Base-by-base conservation (phyloP, 345 rosid genomes). In the Zanthoxylum bungeanum region DNA sequence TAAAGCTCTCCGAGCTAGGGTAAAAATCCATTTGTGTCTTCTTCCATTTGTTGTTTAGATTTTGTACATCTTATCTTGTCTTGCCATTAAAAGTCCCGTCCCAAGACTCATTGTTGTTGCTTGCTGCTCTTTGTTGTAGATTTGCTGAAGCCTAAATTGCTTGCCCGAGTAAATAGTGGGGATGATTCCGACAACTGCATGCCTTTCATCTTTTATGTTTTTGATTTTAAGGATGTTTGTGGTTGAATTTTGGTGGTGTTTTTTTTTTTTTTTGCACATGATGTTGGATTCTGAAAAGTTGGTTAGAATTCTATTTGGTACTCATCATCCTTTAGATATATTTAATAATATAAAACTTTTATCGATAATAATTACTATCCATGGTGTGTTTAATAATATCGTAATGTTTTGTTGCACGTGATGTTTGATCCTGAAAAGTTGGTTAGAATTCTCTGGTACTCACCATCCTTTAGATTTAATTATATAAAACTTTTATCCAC, bases 1-100 rank as follows among this genome's bases (percentile, higher is more conserved):
- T 89, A 76, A 92, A 84, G 86, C 97, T 95, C 67, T 92, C 99
- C 0, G 99, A 95, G 87, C 93, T 95, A 8, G 99, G 99, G 99
- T 94, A 88, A 77, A 8, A 10, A 31, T 3, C 27, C 2, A 36
- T 14, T n/a, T n/a, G 1, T 4, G 31, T 4, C 17, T 16, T n/a
- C n/a, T n/a, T n/a, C n/a, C n/a, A n/a, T n/a, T n/a, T n/a, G n/a
- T n/a, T 3, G 11, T 12, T 55, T 10, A 21, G 10, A 5, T 1
- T 11, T 70, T 17, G 14, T n/a, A n/a, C n/a, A n/a, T n/a, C n/a
- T n/a, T n/a, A n/a, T n/a, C n/a, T n/a, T n/a, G n/a, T n/a, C n/a
- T n/a, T n/a, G n/a, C n/a, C n/a, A n/a, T n/a, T n/a, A n/a, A n/a
- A n/a, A n/a, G n/a, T n/a, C n/a, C n/a, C n/a, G n/a, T n/a, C n/a